These are phyloP conservation scores for Syncephalastrum sp. DNA, from an alignment of 371 early-diverging fungal species.

Conservation along the genomic window DNA sequence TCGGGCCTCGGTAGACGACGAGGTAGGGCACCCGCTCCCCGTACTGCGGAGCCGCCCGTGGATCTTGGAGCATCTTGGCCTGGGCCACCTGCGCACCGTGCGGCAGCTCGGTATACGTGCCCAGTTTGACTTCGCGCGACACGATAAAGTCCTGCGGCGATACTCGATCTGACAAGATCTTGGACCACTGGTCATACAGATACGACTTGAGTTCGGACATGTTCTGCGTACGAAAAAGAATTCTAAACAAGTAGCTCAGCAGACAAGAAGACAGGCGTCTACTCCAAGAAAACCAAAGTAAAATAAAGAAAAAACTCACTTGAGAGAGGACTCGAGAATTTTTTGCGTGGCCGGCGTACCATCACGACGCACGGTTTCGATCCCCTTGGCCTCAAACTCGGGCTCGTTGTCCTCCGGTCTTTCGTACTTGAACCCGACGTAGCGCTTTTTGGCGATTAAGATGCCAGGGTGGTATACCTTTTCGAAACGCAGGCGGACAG, in stretches of 20 bases:
- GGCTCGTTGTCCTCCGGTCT: slow-evolving; percentile 56
- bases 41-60: slow-evolving; percentile 76
- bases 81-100: slow-evolving; percentile 78
- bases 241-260: slow-evolving; percentile 31
- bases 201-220: slow-evolving; percentile 76
- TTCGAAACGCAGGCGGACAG: slow-evolving; percentile 89
- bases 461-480: slow-evolving; percentile 90
- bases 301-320: slow-evolving; percentile 41
- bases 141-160: slow-evolving; percentile 79
- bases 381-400: slow-evolving; percentile 91
- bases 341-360: slow-evolving; percentile 78
- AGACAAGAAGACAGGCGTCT: too few relatives aligned
- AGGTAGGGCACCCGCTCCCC: slow-evolving; percentile 90
- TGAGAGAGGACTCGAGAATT: slow-evolving; percentile 71
- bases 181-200: slow-evolving; percentile 67
- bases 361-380: slow-evolving; percentile 90
- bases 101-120: slow-evolving; percentile 54
- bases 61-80: slow-evolving; percentile 65
- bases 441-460: slow-evolving; percentile 87
- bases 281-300: too few relatives aligned
- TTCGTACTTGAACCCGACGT: slow-evolving; percentile 86
- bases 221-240: slow-evolving; percentile 77
- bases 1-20: slow-evolving; percentile 69
- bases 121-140: slow-evolving; percentile 81
- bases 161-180: slow-evolving; percentile 66